Evolutionary conservation across 2,329 filamentous ascomycete species (phyloP).

Genomic region (Talaromyces marneffei): DNA sequence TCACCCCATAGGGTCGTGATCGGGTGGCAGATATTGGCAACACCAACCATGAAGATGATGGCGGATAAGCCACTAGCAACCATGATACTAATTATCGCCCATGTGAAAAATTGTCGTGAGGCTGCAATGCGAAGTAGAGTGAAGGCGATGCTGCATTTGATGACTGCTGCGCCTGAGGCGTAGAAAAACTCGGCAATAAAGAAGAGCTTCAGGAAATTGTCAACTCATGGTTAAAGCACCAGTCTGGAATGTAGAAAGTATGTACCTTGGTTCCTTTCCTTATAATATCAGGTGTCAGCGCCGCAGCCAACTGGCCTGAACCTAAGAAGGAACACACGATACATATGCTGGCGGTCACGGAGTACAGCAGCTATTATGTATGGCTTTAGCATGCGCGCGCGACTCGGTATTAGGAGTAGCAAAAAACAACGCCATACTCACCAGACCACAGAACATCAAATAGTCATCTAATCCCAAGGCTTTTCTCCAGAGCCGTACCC

Average conservation of each 20-base stretch:
- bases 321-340: slow-evolving; percentile 6
- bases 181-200: slow-evolving; percentile 13
- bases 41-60: slow-evolving; percentile 9
- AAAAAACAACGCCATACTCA: neutral
- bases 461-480: slow-evolving; percentile 6
- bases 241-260: neutral
- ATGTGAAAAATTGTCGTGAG: neutral
- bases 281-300: neutral
- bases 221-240: neutral
- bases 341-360: slow-evolving; percentile 1
- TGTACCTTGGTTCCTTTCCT: slow-evolving; percentile 8
- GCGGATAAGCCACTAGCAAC: neutral
- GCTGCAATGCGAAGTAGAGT: slow-evolving; percentile 7
- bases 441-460: neutral
- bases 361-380: neutral
- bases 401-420: neutral
- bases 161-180: neutral
- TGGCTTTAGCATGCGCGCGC: neutral
- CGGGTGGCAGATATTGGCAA: slow-evolving; percentile 11
- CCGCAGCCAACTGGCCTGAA: neutral
- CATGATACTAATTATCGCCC: neutral
- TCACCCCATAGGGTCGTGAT: slow-evolving; percentile 8
- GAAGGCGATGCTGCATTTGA: slow-evolving; percentile 9
- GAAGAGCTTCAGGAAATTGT: neutral
- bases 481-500: slow-evolving; percentile 6